Evolutionary conservation across 2,329 filamentous ascomycete genomes (phyloP).

Genomic region (Colletotrichum orchidophilum): DNA sequence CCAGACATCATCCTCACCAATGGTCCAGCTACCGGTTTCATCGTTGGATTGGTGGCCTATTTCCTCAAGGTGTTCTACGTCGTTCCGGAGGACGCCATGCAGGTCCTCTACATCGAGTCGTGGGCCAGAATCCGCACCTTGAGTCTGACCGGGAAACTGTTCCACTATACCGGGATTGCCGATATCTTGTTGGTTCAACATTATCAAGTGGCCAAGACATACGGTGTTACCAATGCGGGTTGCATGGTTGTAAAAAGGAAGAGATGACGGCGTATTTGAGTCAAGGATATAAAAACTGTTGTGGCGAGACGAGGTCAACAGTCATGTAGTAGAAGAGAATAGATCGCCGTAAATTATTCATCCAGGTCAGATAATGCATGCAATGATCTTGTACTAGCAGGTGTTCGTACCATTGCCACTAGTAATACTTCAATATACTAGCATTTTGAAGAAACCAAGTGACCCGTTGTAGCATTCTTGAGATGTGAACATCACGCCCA

Average conservation of each 20-base stretch:
- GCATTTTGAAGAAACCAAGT: too few relatives aligned
- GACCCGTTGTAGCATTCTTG: too few relatives aligned
- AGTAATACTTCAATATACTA: too few relatives aligned
- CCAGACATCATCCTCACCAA: slow-evolving; percentile 87
- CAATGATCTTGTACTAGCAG: too few relatives aligned
- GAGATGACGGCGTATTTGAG: too few relatives aligned
- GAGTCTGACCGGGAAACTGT: slow-evolving; percentile 84
- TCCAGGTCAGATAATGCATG: too few relatives aligned
- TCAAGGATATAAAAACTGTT: too few relatives aligned
- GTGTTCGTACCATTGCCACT: too few relatives aligned
- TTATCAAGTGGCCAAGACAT: slow-evolving; percentile 64
- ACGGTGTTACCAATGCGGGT: slow-evolving; percentile 49
- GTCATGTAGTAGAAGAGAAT: too few relatives aligned
- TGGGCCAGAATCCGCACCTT: slow-evolving; percentile 87
- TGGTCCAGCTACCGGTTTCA: slow-evolving; percentile 87
- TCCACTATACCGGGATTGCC: slow-evolving; percentile 71
- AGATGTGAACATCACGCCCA: too few relatives aligned
- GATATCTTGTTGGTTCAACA: slow-evolving; percentile 89
- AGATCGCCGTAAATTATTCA: too few relatives aligned
- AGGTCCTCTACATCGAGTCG: slow-evolving; percentile 88
- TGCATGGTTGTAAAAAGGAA: slow-evolving; percentile 45
- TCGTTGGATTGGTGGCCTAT: slow-evolving; percentile 67
- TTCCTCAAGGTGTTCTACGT: slow-evolving; percentile 56
- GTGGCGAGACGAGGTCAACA: too few relatives aligned
- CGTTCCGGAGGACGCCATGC: slow-evolving; percentile 65